Evolutionary conservation across 805 yeast species (phyloP).

Genomic region (Candida vartiovaarae): DNA sequence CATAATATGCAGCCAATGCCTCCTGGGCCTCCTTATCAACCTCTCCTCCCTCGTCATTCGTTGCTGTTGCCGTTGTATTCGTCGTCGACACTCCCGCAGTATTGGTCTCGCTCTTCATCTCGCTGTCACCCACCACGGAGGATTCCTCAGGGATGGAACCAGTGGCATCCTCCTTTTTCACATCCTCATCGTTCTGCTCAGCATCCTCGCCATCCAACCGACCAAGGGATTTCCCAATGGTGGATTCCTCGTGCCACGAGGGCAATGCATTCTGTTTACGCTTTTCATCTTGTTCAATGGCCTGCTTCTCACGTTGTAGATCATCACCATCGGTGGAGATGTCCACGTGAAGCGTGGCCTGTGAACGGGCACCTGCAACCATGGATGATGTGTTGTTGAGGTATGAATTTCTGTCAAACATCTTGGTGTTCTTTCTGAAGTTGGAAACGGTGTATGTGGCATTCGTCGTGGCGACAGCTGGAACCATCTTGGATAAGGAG

Average conservation of each 20-base stretch:
- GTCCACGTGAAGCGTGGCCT: slow-evolving; percentile 84
- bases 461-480: slow-evolving; percentile 64
- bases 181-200: slow-evolving; percentile 17
- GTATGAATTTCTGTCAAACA: slow-evolving; percentile 33
- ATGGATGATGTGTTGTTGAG: slow-evolving; percentile 35
- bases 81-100: slow-evolving; percentile 2
- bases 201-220: slow-evolving; percentile 49
- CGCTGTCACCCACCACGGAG: slow-evolving; percentile 6
- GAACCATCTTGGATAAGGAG: slow-evolving; percentile 74
- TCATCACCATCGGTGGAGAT: slow-evolving; percentile 75
- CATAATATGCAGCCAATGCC: slow-evolving; percentile 22
- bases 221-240: slow-evolving; percentile 71
- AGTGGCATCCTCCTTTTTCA: slow-evolving; percentile 40
- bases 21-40: slow-evolving; percentile 20
- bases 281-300: slow-evolving; percentile 61
- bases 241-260: slow-evolving; percentile 89
- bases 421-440: slow-evolving; percentile 33
- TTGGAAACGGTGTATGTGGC: slow-evolving; percentile 64
- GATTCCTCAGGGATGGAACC: slow-evolving; percentile 15
- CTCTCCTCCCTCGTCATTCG: slow-evolving; percentile 12
- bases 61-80: slow-evolving; percentile 7
- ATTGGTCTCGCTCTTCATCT: slow-evolving; percentile 6
- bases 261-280: slow-evolving; percentile 92
- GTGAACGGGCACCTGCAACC: slow-evolving; percentile 55
- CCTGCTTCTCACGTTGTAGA: slow-evolving; percentile 55